Conservation (phyloP, 768 basidiomycete genomes). For the Trametopsis cervina region DNA sequence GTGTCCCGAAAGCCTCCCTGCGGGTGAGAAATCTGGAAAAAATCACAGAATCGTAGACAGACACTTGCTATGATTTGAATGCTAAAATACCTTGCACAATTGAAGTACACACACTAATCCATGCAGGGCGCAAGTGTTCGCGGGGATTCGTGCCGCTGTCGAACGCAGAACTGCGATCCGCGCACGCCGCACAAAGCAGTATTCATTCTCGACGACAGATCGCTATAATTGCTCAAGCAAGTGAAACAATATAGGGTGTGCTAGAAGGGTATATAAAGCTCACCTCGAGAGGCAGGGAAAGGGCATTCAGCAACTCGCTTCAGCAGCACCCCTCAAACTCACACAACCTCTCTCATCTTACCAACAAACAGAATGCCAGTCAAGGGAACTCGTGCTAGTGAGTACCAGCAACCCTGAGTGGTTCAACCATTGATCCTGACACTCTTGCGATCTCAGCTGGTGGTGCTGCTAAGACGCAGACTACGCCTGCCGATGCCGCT, state of each 20-base stretch:
- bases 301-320: neutral
- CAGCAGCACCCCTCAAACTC: neutral
- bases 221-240: neutral
- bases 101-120: too few species aligned
- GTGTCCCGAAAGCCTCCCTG: neutral
- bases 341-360: slow-evolving; percentile 3
- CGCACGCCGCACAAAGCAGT: neutral
- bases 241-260: neutral
- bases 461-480: slow-evolving; percentile 16
- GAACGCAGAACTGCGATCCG: too few species aligned
- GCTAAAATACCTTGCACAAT: too few species aligned
- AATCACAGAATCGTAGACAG: neutral
- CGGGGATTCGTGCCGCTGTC: too few species aligned
- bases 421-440: neutral
- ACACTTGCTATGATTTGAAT: neutral
- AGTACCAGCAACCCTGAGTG: neutral
- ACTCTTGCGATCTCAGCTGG: slow-evolving; percentile 3
- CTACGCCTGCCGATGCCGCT: slow-evolving; percentile 16
- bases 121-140: too few species aligned
- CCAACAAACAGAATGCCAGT: slow-evolving; percentile 15
- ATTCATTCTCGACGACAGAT: neutral
- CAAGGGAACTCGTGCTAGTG: slow-evolving; percentile 15
- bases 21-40: neutral
- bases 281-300: slow-evolving; percentile 1
- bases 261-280: neutral